Percentiles rank a stretch among this genome's conserved stretches.
phyloP scores from a whole-genome alignment of 1,139 yeast species.

The Geotrichum histeridarum region DNA sequence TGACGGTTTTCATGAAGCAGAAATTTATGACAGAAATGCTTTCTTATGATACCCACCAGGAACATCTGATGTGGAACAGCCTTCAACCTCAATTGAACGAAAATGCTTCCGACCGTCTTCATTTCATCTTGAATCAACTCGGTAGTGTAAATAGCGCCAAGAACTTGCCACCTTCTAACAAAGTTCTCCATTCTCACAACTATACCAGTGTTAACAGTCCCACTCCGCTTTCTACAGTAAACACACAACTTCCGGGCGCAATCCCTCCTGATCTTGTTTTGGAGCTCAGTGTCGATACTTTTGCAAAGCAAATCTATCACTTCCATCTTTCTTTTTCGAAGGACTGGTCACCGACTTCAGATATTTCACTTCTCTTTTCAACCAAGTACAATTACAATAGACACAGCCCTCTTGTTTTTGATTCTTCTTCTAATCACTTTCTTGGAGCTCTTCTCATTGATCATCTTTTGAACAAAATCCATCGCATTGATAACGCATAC shows the following conservation, averaged over 20 bases:
- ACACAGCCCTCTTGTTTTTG: slow-evolving; percentile 60
- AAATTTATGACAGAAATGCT: slow-evolving; percentile 40
- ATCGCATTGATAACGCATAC: slow-evolving; percentile 31
- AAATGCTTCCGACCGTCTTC: slow-evolving; percentile 16
- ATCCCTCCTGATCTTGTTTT: slow-evolving; percentile 37
- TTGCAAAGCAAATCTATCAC: slow-evolving; percentile 38
- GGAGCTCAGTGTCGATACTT: slow-evolving; percentile 29
- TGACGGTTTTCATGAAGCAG: slow-evolving; percentile 41
- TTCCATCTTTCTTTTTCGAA: slow-evolving; percentile 38
- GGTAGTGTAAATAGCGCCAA: neutral
- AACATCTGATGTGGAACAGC: slow-evolving; percentile 28
- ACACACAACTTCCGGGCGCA: slow-evolving; percentile 12
- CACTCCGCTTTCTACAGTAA: slow-evolving; percentile 2
- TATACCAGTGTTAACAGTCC: slow-evolving; percentile 15
- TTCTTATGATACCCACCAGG: slow-evolving; percentile 25
- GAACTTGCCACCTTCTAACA: neutral
- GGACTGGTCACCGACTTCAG: slow-evolving; percentile 71
- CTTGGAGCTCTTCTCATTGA: slow-evolving; percentile 64
- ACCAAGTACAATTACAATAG: slow-evolving; percentile 42
- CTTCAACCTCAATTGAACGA: slow-evolving; percentile 25
- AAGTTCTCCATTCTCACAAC: neutral
- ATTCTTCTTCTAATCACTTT: slow-evolving; percentile 63
- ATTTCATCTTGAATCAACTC: slow-evolving; percentile 11
- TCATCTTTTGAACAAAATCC: slow-evolving; percentile 50
- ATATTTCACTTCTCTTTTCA: slow-evolving; percentile 50